Evolutionary conservation across 495 filamentous ascomycete genomes (phyloP).

Genomic region (Lasiosphaeriaceae sp.): DNA sequence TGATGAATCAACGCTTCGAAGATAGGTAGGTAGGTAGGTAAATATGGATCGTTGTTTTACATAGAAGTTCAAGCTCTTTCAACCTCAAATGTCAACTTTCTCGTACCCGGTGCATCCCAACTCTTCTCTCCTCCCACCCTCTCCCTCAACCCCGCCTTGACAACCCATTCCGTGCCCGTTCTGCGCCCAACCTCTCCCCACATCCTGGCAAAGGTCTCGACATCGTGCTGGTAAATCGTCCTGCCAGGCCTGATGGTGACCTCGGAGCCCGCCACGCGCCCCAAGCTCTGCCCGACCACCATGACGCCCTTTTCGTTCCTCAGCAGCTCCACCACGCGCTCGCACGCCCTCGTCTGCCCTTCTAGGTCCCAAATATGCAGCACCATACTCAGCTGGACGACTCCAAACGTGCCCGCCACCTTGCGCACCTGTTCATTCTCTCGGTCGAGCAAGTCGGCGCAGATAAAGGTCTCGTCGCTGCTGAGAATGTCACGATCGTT

Average conservation of each 20-base stretch:
- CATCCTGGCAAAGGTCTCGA: slow-evolving; percentile 37
- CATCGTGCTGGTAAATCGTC: slow-evolving; percentile 38
- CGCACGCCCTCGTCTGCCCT: slow-evolving; percentile 33
- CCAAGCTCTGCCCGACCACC: slow-evolving; percentile 35
- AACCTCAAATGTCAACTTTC: too few species aligned
- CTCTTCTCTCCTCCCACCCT: slow-evolving; percentile 12
- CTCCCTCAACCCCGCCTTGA: slow-evolving; percentile 15
- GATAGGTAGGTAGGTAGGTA: too few species aligned
- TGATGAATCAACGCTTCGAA: too few species aligned
- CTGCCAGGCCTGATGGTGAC: slow-evolving; percentile 8
- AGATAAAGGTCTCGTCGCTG: slow-evolving; percentile 20
- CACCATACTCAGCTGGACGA: slow-evolving; percentile 42
- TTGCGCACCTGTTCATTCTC: slow-evolving; percentile 6
- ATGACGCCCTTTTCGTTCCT: slow-evolving; percentile 31
- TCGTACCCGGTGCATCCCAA: too few species aligned
- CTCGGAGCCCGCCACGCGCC: slow-evolving; percentile 31
- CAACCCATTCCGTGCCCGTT: slow-evolving; percentile 37
- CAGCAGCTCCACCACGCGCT: slow-evolving; percentile 32
- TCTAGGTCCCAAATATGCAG: slow-evolving; percentile 45
- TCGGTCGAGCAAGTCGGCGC: slow-evolving; percentile 29
- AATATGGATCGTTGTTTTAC: too few species aligned
- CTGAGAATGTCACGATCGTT: slow-evolving; percentile 25
- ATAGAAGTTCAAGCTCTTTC: too few species aligned
- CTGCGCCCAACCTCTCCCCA: slow-evolving; percentile 39
- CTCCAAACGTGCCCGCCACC: slow-evolving; percentile 30